phyloP scores from a whole-genome alignment of 2,329 filamentous ascomycete genomes.

The Penicillium sp. region DNA sequence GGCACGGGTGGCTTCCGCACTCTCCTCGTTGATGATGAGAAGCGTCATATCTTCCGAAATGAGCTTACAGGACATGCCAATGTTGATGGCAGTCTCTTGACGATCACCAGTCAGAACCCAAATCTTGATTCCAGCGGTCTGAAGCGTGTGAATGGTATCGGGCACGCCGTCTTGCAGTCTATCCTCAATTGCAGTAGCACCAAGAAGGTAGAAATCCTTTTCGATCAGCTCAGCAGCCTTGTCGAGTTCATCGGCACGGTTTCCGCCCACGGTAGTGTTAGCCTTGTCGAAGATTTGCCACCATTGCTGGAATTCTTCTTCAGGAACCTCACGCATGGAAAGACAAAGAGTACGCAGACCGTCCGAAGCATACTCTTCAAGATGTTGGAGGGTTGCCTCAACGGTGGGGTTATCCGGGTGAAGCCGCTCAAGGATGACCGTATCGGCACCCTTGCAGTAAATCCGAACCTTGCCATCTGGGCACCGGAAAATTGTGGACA shows the following conservation, averaged over 20 bases:
- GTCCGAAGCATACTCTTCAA: constrained; percentile 98
- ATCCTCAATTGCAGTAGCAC: constrained; percentile 96
- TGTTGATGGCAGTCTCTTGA: constrained; percentile 99
- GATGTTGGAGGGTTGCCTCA: constrained; percentile 84
- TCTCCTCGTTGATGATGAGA: constrained; percentile 92
- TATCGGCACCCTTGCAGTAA: constrained; percentile 97
- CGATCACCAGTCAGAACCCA: constrained; percentile 98
- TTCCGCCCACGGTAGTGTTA: constrained; percentile 85
- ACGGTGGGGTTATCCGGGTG: constrained; percentile 80
- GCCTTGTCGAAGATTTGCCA: constrained; percentile 82
- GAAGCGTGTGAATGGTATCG: constrained; percentile 95
- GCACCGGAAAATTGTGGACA: constrained; percentile 96
- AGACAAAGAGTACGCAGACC: constrained; percentile 92
- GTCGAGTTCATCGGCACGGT: constrained; percentile 90
- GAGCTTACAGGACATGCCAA: constrained; percentile 98
- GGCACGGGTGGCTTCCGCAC: constrained; percentile 73
- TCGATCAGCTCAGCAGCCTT: constrained; percentile 97
- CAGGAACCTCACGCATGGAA: constrained; percentile 88
- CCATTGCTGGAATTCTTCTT: constrained; percentile 89
- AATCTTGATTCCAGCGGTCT: constrained; percentile 96
- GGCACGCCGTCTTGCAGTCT: constrained; percentile 95
- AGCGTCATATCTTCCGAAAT: constrained; percentile 99
- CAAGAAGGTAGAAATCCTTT: constrained; percentile 84
- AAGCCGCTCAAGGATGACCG: constrained; percentile 91
- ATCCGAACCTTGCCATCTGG: constrained; percentile 92